phyloP scores from a whole-genome alignment of 139 green algal species.

The Mychonastes homosphaera region DNA sequence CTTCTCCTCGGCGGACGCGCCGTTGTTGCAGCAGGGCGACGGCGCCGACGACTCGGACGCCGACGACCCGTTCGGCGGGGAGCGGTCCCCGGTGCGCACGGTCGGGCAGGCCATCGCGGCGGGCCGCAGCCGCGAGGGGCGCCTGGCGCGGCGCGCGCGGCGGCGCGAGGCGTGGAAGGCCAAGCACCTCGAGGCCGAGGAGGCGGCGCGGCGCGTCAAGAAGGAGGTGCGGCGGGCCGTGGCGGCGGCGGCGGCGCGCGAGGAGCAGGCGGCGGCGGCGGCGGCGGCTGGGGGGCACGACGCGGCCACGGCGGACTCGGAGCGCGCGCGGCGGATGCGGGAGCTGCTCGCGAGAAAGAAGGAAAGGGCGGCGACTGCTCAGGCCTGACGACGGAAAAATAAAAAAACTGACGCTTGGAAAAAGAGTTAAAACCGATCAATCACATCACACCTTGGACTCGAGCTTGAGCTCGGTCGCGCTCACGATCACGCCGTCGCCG shows the following conservation, averaged over 20 bases:
- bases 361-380: neutral
- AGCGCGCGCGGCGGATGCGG: neutral
- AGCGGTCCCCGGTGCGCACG: neutral
- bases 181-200: no score
- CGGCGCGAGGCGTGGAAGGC: conserved; percentile 19
- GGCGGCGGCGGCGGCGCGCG: no score
- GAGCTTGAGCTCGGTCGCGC: neutral
- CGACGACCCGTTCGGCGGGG: neutral
- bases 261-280: neutral
- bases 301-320: neutral
- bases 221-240: no score
- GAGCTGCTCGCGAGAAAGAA: neutral
- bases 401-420: no score
- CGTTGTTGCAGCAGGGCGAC: neutral
- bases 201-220: no score
- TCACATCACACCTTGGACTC: no score
- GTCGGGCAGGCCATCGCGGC: neutral
- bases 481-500: conserved; percentile 29
- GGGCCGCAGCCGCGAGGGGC: conserved; percentile 17
- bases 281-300: neutral
- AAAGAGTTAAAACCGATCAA: no score
- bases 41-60: neutral
- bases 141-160: conserved; percentile 22
- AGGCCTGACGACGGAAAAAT: neutral
- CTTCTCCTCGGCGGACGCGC: neutral